Conservation (phyloP, 768 basidiomycete species). For the Boletus rubescentipes region DNA sequence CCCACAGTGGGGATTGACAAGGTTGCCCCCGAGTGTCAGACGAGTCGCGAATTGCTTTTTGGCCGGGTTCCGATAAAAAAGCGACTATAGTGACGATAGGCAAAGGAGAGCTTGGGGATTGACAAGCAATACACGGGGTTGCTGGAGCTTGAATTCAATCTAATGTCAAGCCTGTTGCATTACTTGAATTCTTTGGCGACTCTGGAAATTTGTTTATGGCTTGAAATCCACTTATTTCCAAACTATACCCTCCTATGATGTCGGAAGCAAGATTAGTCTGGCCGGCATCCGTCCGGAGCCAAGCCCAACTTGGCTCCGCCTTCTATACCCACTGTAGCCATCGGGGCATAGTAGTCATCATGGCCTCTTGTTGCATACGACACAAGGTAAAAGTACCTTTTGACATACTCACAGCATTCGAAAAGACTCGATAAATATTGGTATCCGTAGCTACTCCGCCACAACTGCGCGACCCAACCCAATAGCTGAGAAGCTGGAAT, state of each 20-base stretch:
- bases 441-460: conserved; percentile 77
- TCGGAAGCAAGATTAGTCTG: conserved; percentile 10
- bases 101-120: conserved; percentile 71
- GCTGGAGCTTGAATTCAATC: conserved; percentile 27
- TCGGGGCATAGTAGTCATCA: no score
- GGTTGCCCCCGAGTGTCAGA: conserved; percentile 67
- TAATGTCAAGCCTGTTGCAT: not conserved
- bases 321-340: conserved; percentile 90
- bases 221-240: conserved; percentile 1
- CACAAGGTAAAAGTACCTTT: not conserved
- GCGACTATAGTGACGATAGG: conserved; percentile 87
- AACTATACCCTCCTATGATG: not conserved
- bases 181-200: not conserved
- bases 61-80: conserved; percentile 56
- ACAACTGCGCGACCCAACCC: conserved; percentile 56
- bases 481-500: conserved; percentile 71
- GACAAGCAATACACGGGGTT: conserved; percentile 67
- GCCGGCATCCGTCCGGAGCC: conserved; percentile 81
- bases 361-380: not conserved
- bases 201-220: not conserved
- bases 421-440: conserved; percentile 79
- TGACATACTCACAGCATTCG: conserved; percentile 45
- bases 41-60: conserved; percentile 78
- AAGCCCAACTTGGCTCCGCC: conserved; percentile 75
- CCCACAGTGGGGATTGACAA: conserved; percentile 87